Evolutionary conservation across 805 yeast species (phyloP), one percentile per base, ranked within the genome.

Genomic region (Ogataea ramenticola): DNA sequence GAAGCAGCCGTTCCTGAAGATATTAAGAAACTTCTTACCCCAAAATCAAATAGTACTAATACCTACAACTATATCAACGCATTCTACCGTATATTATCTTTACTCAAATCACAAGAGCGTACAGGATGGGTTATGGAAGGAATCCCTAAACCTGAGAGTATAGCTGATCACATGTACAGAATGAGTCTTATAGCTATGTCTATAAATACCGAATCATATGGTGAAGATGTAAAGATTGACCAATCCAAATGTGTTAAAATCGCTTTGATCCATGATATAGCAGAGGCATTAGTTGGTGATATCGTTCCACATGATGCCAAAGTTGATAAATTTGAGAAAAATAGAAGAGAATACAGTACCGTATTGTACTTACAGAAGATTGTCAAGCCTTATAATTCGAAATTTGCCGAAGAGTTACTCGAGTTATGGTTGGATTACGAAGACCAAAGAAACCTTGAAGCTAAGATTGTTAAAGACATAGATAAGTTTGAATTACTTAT

Each of bases 141-240:
- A 11, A 58, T 70, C 16, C 70, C 70, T 1, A 54, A 68, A 22
- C 80, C 82, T 3, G 86, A 88, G 62, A 77, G 85, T 42, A 88
- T 89, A 42, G 76, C 87, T n/a, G 97, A 90, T 64, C 97, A 91
- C 62, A 90, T 90, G 96, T 90, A 91, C 60, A 72, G 99, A 45
- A 90, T 91, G 96, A 79, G 88, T 5, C 68, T 90, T 19, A 78
- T 88, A 36, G 71, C 91, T 20, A 77, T 89, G 83, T 62, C 88
- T 21, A 72, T 87, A 36, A 76, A 77, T 17, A 53, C 47, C 14
- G 47, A 48, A 15, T 48, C 46, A 27, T 50, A 49, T 22, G 45
- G 48, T 12, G 43, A 46, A 24, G 40, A 36, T 7, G 48, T 48
- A 16, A 44, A 38, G 64, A 63, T 68, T 2, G 79, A 86, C 62